phyloP scores from a whole-genome alignment of 345 rosid genomes.

The Arabidopsis arenosa region DNA sequence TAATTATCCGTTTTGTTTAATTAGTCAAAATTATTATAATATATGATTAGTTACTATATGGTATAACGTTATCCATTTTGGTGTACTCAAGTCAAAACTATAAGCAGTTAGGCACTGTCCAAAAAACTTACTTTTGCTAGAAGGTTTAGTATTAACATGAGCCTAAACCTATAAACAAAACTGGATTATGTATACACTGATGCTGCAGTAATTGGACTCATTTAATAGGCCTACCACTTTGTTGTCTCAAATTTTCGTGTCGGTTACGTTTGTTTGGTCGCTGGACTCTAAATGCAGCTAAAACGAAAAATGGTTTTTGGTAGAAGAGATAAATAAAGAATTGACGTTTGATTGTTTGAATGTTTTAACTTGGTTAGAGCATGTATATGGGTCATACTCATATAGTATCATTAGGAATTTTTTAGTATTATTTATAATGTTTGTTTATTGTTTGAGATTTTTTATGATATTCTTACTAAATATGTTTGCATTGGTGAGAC shows the following conservation, averaged over 20 bases:
- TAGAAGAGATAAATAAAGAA: not conserved
- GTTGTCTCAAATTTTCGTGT: not conserved
- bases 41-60: not conserved
- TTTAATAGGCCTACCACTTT: not conserved
- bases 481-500: too few relatives aligned
- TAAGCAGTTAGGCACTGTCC: not conserved
- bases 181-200: not conserved
- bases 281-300: not conserved
- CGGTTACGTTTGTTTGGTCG: not conserved
- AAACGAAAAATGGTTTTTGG: not conserved
- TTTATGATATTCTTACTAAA: too few relatives aligned
- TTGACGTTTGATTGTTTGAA: not conserved
- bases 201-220: not conserved
- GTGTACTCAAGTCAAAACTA: not conserved
- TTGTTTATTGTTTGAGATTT: too few relatives aligned
- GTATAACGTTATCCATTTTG: slow-evolving; percentile 18
- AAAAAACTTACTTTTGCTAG: too few relatives aligned
- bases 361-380: not conserved
- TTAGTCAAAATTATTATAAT: not conserved
- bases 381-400: too few relatives aligned
- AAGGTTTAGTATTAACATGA: slow-evolving; percentile 1
- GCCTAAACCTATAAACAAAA: not conserved
- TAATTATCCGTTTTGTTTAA: slow-evolving; percentile 5
- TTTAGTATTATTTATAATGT: too few relatives aligned
- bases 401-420: too few relatives aligned